Evolutionary conservation across 352 stramenopile genomes (phyloP).

Genomic region (Phytophthora podocarpi): DNA sequence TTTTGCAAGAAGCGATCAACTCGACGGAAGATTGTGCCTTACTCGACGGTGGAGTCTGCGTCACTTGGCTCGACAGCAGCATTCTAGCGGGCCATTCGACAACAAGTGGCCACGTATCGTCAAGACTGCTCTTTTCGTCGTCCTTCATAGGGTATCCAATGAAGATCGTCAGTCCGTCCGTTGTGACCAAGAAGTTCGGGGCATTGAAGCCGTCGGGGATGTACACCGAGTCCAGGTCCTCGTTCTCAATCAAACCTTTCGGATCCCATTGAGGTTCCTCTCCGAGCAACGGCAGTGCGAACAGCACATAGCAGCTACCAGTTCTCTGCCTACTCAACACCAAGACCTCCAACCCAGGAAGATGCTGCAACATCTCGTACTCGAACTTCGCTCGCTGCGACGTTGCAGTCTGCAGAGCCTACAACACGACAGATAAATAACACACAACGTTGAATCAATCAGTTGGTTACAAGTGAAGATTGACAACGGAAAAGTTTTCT

Average conservation of each 20-base stretch:
- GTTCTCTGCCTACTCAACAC: slow-evolving; percentile 8
- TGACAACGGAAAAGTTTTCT: background rate
- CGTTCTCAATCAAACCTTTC: slow-evolving; percentile 1
- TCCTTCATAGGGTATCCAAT: slow-evolving; percentile 32
- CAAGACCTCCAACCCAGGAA: slow-evolving; percentile 38
- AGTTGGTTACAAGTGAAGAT: background rate
- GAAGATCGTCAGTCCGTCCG: slow-evolving; percentile 21
- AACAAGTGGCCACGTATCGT: slow-evolving; percentile 21
- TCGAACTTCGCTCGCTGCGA: slow-evolving; percentile 44
- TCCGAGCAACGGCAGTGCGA: slow-evolving; percentile 43
- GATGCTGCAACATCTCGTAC: slow-evolving; percentile 50
- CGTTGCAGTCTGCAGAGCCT: slow-evolving; percentile 15
- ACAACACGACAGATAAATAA: background rate
- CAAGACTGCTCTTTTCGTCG: background rate
- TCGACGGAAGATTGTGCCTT: slow-evolving; percentile 42
- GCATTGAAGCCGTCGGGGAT: slow-evolving; percentile 33
- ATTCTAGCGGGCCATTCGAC: slow-evolving; percentile 43
- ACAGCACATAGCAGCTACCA: slow-evolving; percentile 20
- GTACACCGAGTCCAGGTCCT: slow-evolving; percentile 25
- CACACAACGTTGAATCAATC: background rate
- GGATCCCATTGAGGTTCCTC: slow-evolving; percentile 28
- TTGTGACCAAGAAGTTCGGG: slow-evolving; percentile 25
- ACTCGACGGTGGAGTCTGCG: slow-evolving; percentile 30
- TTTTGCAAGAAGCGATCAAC: slow-evolving; percentile 36
- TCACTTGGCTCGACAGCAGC: slow-evolving; percentile 47